These are phyloP conservation scores for Colletotrichum acutatum DNA, from an alignment of 2,329 filamentous ascomycete genomes.

Conservation along the genomic window DNA sequence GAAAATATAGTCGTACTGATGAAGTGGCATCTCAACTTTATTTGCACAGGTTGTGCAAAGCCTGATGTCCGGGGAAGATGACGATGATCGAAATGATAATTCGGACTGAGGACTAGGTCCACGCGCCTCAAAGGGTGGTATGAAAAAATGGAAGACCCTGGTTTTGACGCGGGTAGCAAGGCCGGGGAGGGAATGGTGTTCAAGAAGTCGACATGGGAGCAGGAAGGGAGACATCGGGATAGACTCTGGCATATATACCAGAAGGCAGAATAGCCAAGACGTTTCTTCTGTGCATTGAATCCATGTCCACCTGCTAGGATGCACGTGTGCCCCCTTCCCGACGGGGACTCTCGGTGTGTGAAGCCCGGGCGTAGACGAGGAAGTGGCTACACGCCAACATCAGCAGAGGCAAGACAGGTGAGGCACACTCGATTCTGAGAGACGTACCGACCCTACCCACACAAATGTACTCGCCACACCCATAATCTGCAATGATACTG, in stretches of 20 bases:
- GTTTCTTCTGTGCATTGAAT: neutral
- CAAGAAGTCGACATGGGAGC: conserved; percentile 27
- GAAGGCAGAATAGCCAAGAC: neutral
- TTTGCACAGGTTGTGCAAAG: neutral
- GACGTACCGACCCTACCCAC: conserved; percentile 5
- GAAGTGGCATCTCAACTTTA: conserved; percentile 43
- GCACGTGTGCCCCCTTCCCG: neutral
- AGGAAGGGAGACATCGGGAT: neutral
- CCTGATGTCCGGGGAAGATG: neutral
- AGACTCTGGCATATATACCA: conserved; percentile 28
- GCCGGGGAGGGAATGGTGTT: conserved; percentile 24
- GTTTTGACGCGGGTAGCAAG: conserved; percentile 16
- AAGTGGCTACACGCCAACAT: conserved; percentile 20
- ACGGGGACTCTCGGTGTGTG: neutral
- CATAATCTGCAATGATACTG: conserved; percentile 6
- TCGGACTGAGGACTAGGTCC: neutral
- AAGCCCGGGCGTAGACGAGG: conserved; percentile 1
- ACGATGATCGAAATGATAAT: neutral
- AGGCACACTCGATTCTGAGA: conserved; percentile 19
- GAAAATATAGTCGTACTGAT: conserved; percentile 71
- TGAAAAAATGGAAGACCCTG: conserved; percentile 22
- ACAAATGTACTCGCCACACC: conserved; percentile 16
- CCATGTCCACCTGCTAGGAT: neutral
- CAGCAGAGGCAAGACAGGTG: conserved; percentile 8
- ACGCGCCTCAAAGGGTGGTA: too few relatives aligned